A percentile compares a stretch with the other conserved stretches of the same genome.
Conservation (phyloP, 2,329 filamentous ascomycete species). For the Epichloe glyceriae region DNA sequence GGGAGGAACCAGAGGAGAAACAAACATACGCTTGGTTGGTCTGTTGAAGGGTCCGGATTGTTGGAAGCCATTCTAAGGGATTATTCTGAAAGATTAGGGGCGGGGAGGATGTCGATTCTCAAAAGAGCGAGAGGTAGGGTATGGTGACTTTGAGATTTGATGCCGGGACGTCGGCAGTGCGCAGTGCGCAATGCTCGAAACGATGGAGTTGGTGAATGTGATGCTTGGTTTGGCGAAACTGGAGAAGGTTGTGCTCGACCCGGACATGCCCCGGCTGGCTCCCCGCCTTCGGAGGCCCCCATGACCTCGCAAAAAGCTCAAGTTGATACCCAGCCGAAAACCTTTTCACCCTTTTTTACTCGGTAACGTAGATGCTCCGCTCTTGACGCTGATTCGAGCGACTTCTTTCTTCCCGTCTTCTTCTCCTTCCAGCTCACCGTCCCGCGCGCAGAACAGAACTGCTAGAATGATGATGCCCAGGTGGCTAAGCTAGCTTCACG, state of each 20-base stretch:
- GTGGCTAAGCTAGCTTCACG: constrained; percentile 4
- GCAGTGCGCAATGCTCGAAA: too few species aligned
- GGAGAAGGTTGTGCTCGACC: too few species aligned
- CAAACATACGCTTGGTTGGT: constrained; percentile 1
- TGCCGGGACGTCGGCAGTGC: not conserved
- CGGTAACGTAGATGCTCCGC: not conserved
- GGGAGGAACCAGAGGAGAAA: not conserved
- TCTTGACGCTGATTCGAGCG: not conserved
- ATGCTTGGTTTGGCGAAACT: too few species aligned
- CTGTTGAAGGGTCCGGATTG: not conserved
- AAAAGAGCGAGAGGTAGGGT: not conserved
- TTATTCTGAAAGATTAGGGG: not conserved
- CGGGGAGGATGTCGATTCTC: not conserved
- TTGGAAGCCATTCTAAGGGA: not conserved
- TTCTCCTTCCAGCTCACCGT: not conserved
- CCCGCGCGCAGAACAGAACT: not conserved
- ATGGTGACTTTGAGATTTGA: not conserved
- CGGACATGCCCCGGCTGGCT: too few species aligned
- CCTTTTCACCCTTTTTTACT: not conserved
- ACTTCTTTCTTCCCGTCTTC: not conserved
- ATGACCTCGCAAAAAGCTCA: not conserved
- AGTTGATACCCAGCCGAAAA: not conserved
- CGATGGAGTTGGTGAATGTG: too few species aligned
- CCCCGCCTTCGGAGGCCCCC: not conserved
- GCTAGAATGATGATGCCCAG: constrained; percentile 8